Base-by-base conservation (phyloP, 306 rosid genomes). In the Lupinus albus region DNA sequence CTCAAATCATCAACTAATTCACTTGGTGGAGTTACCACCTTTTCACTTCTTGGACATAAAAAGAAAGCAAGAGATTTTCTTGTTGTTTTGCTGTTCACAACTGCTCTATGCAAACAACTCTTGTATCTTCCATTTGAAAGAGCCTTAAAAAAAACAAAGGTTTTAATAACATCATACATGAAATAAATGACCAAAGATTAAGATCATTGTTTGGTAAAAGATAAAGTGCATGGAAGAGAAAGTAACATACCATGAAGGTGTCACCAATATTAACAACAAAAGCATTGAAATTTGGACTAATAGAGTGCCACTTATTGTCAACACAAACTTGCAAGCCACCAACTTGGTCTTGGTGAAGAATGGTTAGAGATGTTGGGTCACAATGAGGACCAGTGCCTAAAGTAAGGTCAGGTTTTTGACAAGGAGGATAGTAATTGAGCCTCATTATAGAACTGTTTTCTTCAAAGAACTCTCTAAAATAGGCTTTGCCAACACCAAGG, bases 361-460 rank as follows among this genome's bases (percentile, higher is more conserved):
- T 93, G 35, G 99, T 90, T 39, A 93, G 68, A 25, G 99, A 93
- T 13, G 97, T 93, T 51, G 99, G 99, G 74, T 92, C 98, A 55
- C 96, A 92, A 64, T 92, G 98, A 78, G 98, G 98, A 41, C 98
- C 96, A 0, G 98, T 94, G 11, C 99, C 99, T 53, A 94, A 78
- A 45, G 97, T 86, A 4, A 68, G 90, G 30, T 90, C 83, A 4
- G 97, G 99, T 76, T 85, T 90, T 54, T 86, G 97, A 78, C 97
- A 94, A 0, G 94, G 94, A 4, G 97, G 99, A 50, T 94, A 94
- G 75, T 88, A 94, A 65, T 94, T 94, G 8, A 94, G 82, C 67
- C 99, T 88, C 98, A 93, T 88, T 83, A 93, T 85, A 3, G 98
- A 93, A 49, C 77, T 81, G 4, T 93, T 91, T 45, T 80, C 96